phyloP scores from a whole-genome alignment of 1,139 yeast genomes.

The Yamadazyma atlantica region DNA sequence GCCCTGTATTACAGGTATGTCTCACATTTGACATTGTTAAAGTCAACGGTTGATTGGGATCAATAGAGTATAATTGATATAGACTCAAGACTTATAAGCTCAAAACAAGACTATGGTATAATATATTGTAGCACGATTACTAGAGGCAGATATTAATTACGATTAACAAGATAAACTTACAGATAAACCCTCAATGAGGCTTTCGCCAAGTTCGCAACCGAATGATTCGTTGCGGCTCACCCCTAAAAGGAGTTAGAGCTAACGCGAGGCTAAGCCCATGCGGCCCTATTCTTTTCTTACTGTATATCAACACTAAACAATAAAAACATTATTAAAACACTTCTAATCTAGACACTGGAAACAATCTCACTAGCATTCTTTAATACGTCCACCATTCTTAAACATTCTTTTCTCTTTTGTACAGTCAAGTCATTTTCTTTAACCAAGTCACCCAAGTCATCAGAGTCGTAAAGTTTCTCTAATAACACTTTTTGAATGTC shows the following conservation, averaged over 20 bases:
- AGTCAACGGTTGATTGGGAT: background rate
- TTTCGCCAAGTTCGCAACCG: too few relatives aligned
- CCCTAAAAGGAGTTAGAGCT: too few relatives aligned
- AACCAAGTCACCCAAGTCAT: conserved; percentile 73
- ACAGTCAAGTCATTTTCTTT: conserved; percentile 92
- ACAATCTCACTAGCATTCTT: conserved; percentile 90
- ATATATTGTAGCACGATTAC: too few relatives aligned
- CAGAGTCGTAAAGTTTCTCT: conserved; percentile 80
- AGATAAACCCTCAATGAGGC: too few relatives aligned
- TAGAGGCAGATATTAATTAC: too few relatives aligned
- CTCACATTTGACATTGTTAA: too few relatives aligned
- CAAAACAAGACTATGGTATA: too few relatives aligned
- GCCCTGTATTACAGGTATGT: background rate
- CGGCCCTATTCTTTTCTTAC: too few relatives aligned
- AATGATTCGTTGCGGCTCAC: too few relatives aligned
- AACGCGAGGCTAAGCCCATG: too few relatives aligned
- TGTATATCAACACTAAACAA: background rate
- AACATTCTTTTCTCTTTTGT: conserved; percentile 92
- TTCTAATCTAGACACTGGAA: conserved; percentile 58
- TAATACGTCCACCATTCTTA: conserved; percentile 91
- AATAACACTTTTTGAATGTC: conserved; percentile 88
- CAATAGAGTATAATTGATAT: background rate
- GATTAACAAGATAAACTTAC: too few relatives aligned
- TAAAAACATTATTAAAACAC: conserved; percentile 1
- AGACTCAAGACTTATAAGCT: too few relatives aligned